These are phyloP conservation scores for Multifurca ochricompacta DNA, from an alignment of 768 basidiomycete genomes.

Conservation along the genomic window DNA sequence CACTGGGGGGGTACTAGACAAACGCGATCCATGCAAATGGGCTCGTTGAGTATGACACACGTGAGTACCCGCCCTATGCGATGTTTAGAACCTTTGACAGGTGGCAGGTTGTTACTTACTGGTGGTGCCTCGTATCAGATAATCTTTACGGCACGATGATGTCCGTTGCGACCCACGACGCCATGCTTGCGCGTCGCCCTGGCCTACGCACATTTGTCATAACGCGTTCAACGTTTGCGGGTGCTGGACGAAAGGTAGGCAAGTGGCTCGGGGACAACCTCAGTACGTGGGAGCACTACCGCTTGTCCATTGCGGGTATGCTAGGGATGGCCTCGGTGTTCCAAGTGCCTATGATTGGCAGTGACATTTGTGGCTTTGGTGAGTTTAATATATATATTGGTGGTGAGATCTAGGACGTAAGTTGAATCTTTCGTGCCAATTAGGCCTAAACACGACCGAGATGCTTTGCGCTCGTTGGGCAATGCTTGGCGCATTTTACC, in stretches of 20 bases:
- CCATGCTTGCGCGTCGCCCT: conserved; percentile 56
- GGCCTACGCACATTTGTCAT: conserved; percentile 55
- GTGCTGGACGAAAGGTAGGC: conserved; percentile 57
- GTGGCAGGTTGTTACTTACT: no score
- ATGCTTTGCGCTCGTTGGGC: conserved; percentile 71
- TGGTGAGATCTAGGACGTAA: not conserved
- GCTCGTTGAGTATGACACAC: conserved; percentile 50
- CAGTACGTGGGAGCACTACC: conserved; percentile 51
- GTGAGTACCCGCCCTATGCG: conserved; percentile 21
- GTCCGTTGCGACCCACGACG: conserved; percentile 52
- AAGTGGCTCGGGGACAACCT: conserved; percentile 72
- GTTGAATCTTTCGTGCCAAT: conserved; percentile 25
- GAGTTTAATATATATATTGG: conserved; percentile 20
- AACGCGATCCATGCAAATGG: conserved; percentile 48
- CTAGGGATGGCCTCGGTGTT: conserved; percentile 57
- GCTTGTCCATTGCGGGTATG: conserved; percentile 54
- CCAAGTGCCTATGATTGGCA: conserved; percentile 70
- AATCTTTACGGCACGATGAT: conserved; percentile 69
- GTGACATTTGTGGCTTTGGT: conserved; percentile 67
- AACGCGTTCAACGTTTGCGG: conserved; percentile 67
- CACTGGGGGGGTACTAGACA: conserved; percentile 24
- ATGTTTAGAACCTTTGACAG: no score
- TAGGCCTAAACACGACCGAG: conserved; percentile 55
- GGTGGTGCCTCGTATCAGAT: conserved; percentile 26
- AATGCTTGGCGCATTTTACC: conserved; percentile 67